These are phyloP conservation scores for Phytopythium delawarense DNA, from an alignment of 352 stramenopile species.

Conservation along the genomic window DNA sequence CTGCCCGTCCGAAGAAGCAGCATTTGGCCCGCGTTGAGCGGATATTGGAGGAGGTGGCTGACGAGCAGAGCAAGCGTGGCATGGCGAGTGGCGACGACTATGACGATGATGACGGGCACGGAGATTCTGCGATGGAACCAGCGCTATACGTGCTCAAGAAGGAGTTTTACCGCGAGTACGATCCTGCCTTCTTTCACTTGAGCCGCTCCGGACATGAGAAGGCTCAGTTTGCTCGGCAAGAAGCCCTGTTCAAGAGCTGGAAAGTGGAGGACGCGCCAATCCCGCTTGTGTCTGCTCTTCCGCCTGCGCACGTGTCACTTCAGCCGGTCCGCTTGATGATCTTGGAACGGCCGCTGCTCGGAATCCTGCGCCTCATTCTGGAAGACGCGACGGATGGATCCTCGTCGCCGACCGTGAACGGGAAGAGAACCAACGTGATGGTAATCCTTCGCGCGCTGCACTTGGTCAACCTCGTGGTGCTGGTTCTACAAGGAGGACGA, in stretches of 20 bases:
- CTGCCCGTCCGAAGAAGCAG: conserved; percentile 56
- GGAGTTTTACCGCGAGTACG: conserved; percentile 74
- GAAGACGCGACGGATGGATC: conserved; percentile 39
- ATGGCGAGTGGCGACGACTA: conserved; percentile 20
- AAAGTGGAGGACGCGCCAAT: conserved; percentile 66
- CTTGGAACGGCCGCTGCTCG: conserved; percentile 55
- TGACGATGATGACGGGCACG: conserved; percentile 31
- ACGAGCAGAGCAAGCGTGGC: conserved; percentile 54
- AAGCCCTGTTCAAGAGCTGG: conserved; percentile 82
- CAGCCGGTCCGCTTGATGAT: conserved; percentile 49
- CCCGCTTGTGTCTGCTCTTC: conserved; percentile 57
- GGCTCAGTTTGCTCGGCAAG: conserved; percentile 69
- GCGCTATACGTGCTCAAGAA: conserved; percentile 79
- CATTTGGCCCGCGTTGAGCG: conserved; percentile 54
- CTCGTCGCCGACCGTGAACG: conserved; percentile 7
- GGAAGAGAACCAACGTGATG: conserved; percentile 63
- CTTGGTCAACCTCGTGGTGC: conserved; percentile 57
- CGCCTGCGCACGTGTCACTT: conserved; percentile 50
- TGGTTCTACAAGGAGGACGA: conserved; percentile 49
- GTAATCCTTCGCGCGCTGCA: conserved; percentile 63
- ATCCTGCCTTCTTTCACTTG: conserved; percentile 78
- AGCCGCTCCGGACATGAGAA: conserved; percentile 74
- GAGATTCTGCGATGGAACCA: conserved; percentile 53
- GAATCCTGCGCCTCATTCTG: conserved; percentile 61
- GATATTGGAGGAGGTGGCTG: conserved; percentile 70